Conservation (phyloP, 352 stramenopile species). For the Aphanomyces cochlioides region DNA sequence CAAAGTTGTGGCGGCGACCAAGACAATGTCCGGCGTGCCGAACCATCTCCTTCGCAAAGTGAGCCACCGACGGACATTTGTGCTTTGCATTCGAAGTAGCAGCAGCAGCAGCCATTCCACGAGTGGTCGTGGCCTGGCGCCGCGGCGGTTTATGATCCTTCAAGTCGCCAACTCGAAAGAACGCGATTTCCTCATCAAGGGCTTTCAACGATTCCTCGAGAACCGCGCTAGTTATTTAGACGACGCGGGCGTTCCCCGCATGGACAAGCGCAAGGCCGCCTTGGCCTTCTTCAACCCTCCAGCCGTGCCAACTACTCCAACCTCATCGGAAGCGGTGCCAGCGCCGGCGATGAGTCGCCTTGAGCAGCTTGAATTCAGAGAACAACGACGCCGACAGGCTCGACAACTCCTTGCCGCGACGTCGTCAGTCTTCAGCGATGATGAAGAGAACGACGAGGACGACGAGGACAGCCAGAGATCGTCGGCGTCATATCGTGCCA, state of each 20-base stretch:
- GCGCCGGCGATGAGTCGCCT: background rate
- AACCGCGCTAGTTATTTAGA: constrained; percentile 54
- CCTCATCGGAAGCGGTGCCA: background rate
- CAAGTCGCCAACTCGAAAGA: constrained; percentile 55
- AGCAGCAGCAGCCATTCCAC: constrained; percentile 38
- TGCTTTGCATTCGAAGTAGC: constrained; percentile 37
- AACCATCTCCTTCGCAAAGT: constrained; percentile 57
- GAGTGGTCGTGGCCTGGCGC: constrained; percentile 39
- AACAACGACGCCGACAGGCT: background rate
- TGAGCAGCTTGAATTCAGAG: constrained; percentile 9
- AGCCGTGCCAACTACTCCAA: background rate
- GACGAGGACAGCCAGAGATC: background rate
- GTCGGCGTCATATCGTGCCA: background rate
- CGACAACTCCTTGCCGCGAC: background rate
- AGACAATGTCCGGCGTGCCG: constrained; percentile 46
- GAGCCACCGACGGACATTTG: constrained; percentile 53
- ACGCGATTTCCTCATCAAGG: constrained; percentile 54
- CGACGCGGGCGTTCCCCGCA: constrained; percentile 43
- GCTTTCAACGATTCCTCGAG: constrained; percentile 50
- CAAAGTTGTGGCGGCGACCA: constrained; percentile 48
- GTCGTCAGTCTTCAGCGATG: background rate
- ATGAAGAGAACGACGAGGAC: background rate
- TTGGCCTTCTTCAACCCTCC: constrained; percentile 22
- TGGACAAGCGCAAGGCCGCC: constrained; percentile 26
- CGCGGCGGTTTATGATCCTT: constrained; percentile 53